Percentiles rank a stretch among this genome's conserved stretches.
Evolutionary conservation across 257 asterid species (phyloP).

Genomic region (Anisodus acutangulus): DNA sequence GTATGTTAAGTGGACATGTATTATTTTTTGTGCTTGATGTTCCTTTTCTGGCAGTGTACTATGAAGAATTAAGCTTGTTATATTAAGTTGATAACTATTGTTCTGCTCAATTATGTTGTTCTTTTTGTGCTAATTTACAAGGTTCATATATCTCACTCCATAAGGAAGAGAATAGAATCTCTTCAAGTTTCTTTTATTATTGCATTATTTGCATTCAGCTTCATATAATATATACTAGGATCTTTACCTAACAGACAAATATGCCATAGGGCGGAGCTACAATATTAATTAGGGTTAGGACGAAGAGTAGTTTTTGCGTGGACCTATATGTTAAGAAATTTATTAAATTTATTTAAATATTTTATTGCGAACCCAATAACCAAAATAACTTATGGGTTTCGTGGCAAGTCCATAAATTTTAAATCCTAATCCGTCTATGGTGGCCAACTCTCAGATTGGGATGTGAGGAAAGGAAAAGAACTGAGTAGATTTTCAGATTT

Average conservation of each 20-base stretch:
- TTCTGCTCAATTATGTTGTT: background rate
- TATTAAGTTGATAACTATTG: background rate
- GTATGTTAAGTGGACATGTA: conserved; percentile 14
- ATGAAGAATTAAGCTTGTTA: conserved; percentile 19
- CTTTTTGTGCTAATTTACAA: background rate
- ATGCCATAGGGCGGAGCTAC: background rate
- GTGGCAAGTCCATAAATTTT: too few relatives aligned
- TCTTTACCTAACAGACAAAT: background rate
- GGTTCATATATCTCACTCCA: background rate
- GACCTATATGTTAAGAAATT: too few relatives aligned
- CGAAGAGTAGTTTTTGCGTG: too few relatives aligned
- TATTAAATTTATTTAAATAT: too few relatives aligned
- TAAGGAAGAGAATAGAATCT: background rate
- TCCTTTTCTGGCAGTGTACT: conserved; percentile 7
- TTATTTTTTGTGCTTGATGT: conserved; percentile 1
- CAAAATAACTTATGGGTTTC: too few relatives aligned
- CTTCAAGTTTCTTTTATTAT: background rate
- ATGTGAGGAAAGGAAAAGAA: background rate
- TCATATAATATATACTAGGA: background rate
- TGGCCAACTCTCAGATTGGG: background rate
- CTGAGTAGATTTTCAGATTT: background rate
- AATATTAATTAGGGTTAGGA: too few relatives aligned
- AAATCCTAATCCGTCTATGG: too few relatives aligned
- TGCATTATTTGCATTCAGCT: background rate
- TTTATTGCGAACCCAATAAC: too few relatives aligned